Evolutionary conservation across 2,329 filamentous ascomycete species (phyloP).

Genomic region (Meredithiella fracta): DNA sequence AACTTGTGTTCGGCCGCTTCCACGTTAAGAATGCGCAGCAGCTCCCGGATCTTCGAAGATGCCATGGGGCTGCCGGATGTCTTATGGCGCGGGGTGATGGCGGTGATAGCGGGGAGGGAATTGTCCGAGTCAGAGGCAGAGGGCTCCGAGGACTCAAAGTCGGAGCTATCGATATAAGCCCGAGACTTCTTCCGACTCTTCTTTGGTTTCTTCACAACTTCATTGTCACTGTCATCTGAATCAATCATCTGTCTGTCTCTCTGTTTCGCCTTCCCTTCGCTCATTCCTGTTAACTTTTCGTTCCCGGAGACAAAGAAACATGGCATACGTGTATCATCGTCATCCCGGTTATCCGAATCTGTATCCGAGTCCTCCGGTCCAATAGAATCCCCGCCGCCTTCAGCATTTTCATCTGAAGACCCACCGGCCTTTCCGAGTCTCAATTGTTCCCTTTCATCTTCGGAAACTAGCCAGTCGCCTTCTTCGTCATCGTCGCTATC

Average conservation of each 20-base stretch:
- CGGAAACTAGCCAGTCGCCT: constrained; percentile 65
- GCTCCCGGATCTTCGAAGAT: constrained; percentile 82
- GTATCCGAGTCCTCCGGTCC: constrained; percentile 48
- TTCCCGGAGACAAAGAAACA: constrained; percentile 41
- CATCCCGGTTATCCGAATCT: constrained; percentile 34
- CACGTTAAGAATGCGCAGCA: constrained; percentile 62
- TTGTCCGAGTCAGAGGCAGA: neutral
- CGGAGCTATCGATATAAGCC: constrained; percentile 22
- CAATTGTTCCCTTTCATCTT: constrained; percentile 42
- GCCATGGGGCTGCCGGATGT: constrained; percentile 27
- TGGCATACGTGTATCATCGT: constrained; percentile 37
- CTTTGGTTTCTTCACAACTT: neutral
- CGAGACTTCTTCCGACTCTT: too few species aligned
- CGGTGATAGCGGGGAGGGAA: neutral
- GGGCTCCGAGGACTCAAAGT: constrained; percentile 20
- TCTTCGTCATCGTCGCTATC: constrained; percentile 55
- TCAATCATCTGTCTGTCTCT: constrained; percentile 21
- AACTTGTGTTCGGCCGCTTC: constrained; percentile 81
- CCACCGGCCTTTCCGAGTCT: constrained; percentile 66
- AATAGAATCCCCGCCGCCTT: constrained; percentile 70
- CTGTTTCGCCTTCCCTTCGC: constrained; percentile 18
- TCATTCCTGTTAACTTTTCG: constrained; percentile 11
- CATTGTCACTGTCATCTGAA: constrained; percentile 6
- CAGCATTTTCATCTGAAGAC: constrained; percentile 72
- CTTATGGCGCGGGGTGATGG: neutral